Evolutionary conservation across 345 rosid species (phyloP), one percentile per base, ranked within the genome.

Genomic region (Aegle marmelos): DNA sequence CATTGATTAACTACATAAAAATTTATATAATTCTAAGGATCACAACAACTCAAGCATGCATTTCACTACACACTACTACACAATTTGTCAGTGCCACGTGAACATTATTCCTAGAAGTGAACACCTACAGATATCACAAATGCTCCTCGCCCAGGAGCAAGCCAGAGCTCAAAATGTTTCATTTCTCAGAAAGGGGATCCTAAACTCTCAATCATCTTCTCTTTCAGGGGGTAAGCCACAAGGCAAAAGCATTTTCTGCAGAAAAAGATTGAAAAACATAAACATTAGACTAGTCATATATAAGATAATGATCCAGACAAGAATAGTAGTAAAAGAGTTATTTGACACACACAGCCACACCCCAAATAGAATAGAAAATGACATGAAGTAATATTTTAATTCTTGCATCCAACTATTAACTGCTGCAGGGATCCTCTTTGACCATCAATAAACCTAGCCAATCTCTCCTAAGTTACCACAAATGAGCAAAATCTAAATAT

Each of bases 171-270:
- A 27, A 9, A 14, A 60, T 4, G n/a, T 54, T 33, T 13, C 50
- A 58, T 37, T 24, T 34, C 39, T 34, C 57, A 37, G 57, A 39
- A 66, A n/a, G 31, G 25, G 17, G 30, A 63, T 53, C 50, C 50
- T 13, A 45, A 45, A 11, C 17, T 30, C 67, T 77, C 78, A 93
- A 61, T 93, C 98, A 45, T 92, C 98, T 89, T 92, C 98, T 88
- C 98, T 92, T 78, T 95, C 97, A 1, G 96, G 99, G 16, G 99
- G 96, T 45, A 95, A 86, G 58, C 99, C 97, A n/a, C 98, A 93
- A 14, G 98, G 99, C 84, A 91, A 57, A 66, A 93, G 99, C 98
- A 96, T 94, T 96, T 96, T 96, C 97, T 96, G 87, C 89, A 83
- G 34, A 81, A 53, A 2, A 4, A 70, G 53, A 19, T n/a, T 19